Evolutionary conservation across 768 basidiomycete species (phyloP).

Genomic region (Hortiboletus campestris): DNA sequence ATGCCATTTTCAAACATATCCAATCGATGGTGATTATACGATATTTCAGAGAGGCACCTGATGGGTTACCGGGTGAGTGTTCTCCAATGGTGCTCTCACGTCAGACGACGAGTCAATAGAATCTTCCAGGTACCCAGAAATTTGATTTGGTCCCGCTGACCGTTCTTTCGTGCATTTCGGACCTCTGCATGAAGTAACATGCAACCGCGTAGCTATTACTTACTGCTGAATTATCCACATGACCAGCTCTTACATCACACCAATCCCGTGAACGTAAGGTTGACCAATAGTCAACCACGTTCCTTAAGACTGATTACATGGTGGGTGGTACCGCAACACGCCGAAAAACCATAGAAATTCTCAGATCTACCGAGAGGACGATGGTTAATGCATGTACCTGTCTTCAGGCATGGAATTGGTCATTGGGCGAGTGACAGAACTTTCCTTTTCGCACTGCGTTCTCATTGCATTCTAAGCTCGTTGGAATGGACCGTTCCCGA

Average conservation of each 20-base stretch:
- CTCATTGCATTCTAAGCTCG: no score
- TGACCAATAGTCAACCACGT: no score
- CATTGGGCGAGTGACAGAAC: no score
- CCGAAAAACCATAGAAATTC: no score
- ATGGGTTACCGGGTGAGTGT: not conserved
- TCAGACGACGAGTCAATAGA: not conserved
- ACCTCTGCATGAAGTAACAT: not conserved
- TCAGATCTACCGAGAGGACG: no score
- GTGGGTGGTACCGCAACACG: no score
- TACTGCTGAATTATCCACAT: not conserved
- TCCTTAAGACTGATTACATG: no score
- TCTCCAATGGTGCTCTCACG: not conserved
- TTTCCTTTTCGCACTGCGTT: no score
- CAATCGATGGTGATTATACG: not conserved
- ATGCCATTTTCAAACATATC: not conserved
- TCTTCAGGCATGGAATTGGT: no score
- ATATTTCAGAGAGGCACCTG: not conserved
- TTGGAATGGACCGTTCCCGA: no score
- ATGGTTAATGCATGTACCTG: no score
- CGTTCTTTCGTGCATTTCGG: conserved; percentile 2
- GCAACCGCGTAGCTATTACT: not conserved
- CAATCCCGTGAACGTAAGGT: no score
- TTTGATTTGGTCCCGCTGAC: not conserved
- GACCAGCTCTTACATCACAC: not conserved
- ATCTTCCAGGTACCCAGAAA: not conserved